A percentile compares a stretch with the other conserved stretches of the same genome.
phyloP scores from a whole-genome alignment of 73 alveolate genomes.

The Paramecium biaurelia region DNA sequence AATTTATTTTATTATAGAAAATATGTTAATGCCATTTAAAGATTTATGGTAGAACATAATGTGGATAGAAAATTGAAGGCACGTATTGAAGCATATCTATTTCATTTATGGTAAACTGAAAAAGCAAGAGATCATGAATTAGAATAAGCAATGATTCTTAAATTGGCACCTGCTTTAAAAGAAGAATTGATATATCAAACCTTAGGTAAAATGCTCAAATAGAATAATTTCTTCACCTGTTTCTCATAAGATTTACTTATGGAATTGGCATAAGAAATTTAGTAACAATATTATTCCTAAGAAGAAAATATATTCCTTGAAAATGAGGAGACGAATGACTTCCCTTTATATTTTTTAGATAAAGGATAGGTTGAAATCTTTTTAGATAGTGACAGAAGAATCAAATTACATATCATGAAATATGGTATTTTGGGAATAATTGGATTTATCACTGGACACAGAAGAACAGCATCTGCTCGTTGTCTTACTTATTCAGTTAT shows the following conservation, averaged over 20 bases:
- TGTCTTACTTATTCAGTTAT: conserved; percentile 8
- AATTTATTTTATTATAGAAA: neutral
- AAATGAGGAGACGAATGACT: neutral
- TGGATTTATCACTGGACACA: conserved; percentile 21
- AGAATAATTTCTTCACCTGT: neutral
- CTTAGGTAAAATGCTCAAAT: conserved; percentile 1
- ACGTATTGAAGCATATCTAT: conserved; percentile 51
- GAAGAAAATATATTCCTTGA: conserved; percentile 39
- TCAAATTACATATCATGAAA: conserved; percentile 24
- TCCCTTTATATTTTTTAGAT: conserved; percentile 9
- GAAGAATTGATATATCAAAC: conserved; percentile 54
- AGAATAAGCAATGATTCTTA: conserved; percentile 39
- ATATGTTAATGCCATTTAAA: conserved; percentile 53
- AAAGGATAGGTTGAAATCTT: neutral
- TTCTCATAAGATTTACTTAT: conserved; percentile 45
- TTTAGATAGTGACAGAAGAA: neutral
- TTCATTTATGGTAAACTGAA: conserved; percentile 37
- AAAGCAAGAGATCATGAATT: conserved; percentile 55
- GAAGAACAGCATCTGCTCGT: conserved; percentile 26
- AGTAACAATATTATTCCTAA: conserved; percentile 45
- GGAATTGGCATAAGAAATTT: conserved; percentile 48
- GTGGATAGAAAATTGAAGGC: conserved; percentile 50
- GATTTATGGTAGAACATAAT: conserved; percentile 54
- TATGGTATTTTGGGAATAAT: neutral
- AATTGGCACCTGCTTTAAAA: conserved; percentile 60